Percentiles rank a stretch among this genome's conserved stretches.
Conservation (phyloP, 768 basidiomycete species). For the Tylopilus plumbeoviolaceoides region DNA sequence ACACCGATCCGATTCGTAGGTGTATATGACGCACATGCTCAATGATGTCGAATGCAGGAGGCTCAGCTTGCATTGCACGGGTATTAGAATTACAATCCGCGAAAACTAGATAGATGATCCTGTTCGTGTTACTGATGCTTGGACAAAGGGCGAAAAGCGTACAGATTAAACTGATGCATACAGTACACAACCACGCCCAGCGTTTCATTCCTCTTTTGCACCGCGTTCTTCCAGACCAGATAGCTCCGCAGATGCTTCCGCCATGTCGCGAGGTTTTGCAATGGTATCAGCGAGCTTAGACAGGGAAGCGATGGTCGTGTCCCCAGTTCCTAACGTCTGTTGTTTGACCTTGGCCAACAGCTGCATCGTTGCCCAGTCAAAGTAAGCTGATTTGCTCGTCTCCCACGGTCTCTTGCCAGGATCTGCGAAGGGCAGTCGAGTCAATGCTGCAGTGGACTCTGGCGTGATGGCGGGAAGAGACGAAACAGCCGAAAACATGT, state of each 20-base stretch:
- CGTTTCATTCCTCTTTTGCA: not conserved
- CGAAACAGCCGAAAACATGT: constrained; percentile 46
- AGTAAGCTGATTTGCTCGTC: constrained; percentile 66
- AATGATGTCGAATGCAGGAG: not conserved
- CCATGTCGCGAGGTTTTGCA: constrained; percentile 17
- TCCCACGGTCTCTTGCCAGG: constrained; percentile 79
- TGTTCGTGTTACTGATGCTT: not conserved
- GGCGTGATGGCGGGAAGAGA: constrained; percentile 46
- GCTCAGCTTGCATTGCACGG: not conserved
- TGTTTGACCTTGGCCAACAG: constrained; percentile 37
- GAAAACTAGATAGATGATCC: not conserved
- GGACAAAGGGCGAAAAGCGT: not conserved
- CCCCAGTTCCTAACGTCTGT: constrained; percentile 12
- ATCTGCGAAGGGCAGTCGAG: constrained; percentile 35
- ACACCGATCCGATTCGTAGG: not conserved
- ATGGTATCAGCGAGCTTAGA: constrained; percentile 16
- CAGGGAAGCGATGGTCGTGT: constrained; percentile 22
- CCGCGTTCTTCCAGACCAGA: not conserved
- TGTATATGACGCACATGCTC: not conserved
- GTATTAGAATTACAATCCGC: not conserved
- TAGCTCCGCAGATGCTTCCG: constrained; percentile 7
- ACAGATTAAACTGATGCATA: not conserved
- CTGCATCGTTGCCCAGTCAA: constrained; percentile 70
- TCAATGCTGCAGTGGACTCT: constrained; percentile 35
- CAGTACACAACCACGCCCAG: not conserved